phyloP scores from a whole-genome alignment of 1,284 basidiomycete genomes.

The Cryptococcus hybrid region DNA sequence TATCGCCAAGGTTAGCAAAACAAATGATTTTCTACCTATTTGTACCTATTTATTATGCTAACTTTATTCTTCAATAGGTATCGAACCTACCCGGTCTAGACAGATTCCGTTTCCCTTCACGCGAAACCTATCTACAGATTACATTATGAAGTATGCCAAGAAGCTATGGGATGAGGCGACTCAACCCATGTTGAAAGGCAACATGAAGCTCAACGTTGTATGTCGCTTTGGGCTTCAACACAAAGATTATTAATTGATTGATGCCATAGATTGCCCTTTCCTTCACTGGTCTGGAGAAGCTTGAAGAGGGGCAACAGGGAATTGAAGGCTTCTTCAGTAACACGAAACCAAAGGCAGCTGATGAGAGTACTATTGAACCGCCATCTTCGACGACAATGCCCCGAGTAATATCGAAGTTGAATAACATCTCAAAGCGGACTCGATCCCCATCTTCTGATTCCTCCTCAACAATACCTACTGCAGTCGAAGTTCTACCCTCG shows the following conservation, averaged over 20 bases:
- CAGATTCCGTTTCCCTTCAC: constrained; percentile 82
- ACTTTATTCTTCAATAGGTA: constrained; percentile 53
- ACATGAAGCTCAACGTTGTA: constrained; percentile 65
- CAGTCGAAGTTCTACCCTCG: neutral
- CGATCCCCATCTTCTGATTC: constrained; percentile 16
- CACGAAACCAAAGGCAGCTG: neutral
- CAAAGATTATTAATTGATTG: neutral
- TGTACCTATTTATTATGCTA: neutral
- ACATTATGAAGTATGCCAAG: constrained; percentile 72
- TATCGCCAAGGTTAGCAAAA: constrained; percentile 61
- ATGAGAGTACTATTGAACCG: no score
- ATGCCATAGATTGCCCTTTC: constrained; percentile 60
- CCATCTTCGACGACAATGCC: neutral
- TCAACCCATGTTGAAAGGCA: constrained; percentile 51
- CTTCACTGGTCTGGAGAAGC: constrained; percentile 77
- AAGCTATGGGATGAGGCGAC: constrained; percentile 86
- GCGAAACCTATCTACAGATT: constrained; percentile 67
- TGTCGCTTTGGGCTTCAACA: constrained; percentile 4
- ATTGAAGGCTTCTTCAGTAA: constrained; percentile 77
- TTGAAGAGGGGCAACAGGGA: constrained; percentile 76
- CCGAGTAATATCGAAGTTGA: no score
- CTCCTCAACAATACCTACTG: constrained; percentile 2
- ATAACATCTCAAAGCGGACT: constrained; percentile 11
- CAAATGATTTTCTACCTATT: neutral
- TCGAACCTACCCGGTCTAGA: constrained; percentile 65